Percentiles rank a stretch among this genome's conserved stretches.
These are phyloP conservation scores for Cytospora schulzeri DNA, from an alignment of 2,329 filamentous ascomycete species.

Conservation along the genomic window DNA sequence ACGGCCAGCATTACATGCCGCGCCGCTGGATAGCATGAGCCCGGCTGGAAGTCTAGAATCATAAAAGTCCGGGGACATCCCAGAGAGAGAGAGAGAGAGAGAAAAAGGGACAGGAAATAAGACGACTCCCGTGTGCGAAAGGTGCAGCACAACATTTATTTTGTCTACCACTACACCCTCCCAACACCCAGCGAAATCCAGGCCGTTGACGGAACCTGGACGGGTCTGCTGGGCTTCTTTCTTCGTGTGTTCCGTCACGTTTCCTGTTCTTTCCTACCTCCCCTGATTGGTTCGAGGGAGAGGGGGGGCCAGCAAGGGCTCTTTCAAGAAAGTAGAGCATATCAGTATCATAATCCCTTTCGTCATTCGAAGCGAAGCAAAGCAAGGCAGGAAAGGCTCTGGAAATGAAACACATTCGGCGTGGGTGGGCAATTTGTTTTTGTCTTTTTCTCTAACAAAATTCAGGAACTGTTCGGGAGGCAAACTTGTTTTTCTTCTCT, in stretches of 20 bases:
- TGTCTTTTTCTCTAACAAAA: not conserved
- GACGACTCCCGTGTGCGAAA: not conserved
- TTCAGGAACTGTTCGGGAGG: not conserved
- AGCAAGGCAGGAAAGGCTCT: slow-evolving; percentile 13
- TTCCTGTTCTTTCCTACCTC: not conserved
- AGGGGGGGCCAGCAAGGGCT: not conserved
- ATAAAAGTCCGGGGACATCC: not conserved
- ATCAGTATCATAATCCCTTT: slow-evolving; percentile 4
- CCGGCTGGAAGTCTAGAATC: slow-evolving; percentile 45
- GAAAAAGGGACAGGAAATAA: not conserved
- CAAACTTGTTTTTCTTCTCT: not conserved
- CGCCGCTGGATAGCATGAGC: slow-evolving; percentile 75
- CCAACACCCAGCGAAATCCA: not conserved
- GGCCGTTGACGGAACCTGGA: not conserved
- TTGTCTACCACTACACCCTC: not conserved
- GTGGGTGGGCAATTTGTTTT: not conserved
- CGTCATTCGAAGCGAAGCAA: slow-evolving; percentile 19
- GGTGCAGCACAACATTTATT: not conserved
- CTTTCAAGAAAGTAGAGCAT: not conserved
- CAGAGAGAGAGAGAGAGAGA: not conserved
- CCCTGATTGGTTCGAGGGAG: not conserved
- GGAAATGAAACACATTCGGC: slow-evolving; percentile 16
- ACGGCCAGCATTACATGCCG: slow-evolving; percentile 85
- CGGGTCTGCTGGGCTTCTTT: not conserved
- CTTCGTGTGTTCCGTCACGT: not conserved